Evolutionary conservation across 768 basidiomycete species (phyloP).

Genomic region (Strobilomyces echinocephalus): DNA sequence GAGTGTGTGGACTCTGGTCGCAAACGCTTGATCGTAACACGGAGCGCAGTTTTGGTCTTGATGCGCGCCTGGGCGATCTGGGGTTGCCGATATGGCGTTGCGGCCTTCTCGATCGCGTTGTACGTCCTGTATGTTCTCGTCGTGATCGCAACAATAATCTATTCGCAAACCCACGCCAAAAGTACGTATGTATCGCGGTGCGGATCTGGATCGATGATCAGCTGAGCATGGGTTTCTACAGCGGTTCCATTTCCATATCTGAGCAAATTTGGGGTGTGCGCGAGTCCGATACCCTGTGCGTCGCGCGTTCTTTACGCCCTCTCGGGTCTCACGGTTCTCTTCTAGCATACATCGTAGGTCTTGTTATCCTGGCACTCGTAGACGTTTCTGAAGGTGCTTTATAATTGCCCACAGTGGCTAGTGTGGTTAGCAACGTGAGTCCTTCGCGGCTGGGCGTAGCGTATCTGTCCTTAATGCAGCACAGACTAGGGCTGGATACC

Average conservation of each 20-base stretch:
- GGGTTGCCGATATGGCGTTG: slow-evolving; percentile 5
- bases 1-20: not conserved
- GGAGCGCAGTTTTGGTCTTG: slow-evolving; percentile 19
- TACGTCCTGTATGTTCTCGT: slow-evolving; percentile 9
- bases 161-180: not conserved
- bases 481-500: not conserved
- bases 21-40: not conserved
- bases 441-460: not conserved
- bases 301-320: not conserved
- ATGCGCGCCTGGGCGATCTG: slow-evolving; percentile 24
- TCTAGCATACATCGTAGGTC: not conserved
- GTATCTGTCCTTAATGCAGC: not conserved
- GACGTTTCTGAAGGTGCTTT: not conserved
- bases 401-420: not conserved
- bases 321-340: not conserved
- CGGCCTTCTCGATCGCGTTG: not conserved
- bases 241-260: not conserved
- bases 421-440: not conserved
- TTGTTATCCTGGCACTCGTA: not conserved
- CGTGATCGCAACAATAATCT: not conserved
- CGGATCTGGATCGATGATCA: not conserved
- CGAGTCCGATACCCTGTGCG: not conserved
- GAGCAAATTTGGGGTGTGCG: slow-evolving; percentile 7
- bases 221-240: not conserved
- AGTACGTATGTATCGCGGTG: not conserved